These are phyloP conservation scores for Malassezia obtusa DNA, from an alignment of 1,284 basidiomycete genomes.

Conservation along the genomic window DNA sequence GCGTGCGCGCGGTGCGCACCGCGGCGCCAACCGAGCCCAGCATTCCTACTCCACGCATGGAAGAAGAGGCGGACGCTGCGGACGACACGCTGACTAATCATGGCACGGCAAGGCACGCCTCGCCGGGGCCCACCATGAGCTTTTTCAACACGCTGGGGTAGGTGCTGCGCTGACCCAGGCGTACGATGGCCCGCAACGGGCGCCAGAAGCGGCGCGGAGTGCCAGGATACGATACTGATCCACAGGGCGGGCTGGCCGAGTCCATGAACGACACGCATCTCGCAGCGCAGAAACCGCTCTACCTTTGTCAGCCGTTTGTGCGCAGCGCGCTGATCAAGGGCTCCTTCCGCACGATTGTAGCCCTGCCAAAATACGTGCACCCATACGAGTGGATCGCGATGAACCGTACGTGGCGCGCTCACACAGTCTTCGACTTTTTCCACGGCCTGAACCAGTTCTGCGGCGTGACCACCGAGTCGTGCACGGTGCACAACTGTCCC, in stretches of 20 bases:
- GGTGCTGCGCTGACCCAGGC: slow-evolving; percentile 9
- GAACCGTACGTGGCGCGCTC: slow-evolving; percentile 60
- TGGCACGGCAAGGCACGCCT: too few species aligned
- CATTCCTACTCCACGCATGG: background rate
- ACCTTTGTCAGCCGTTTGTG: slow-evolving; percentile 59
- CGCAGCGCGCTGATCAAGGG: slow-evolving; percentile 95
- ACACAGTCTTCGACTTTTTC: slow-evolving; percentile 54
- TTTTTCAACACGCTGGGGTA: slow-evolving; percentile 39
- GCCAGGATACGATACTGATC: background rate
- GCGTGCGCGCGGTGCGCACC: background rate
- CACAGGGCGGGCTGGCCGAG: background rate
- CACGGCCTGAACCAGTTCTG: slow-evolving; percentile 96
- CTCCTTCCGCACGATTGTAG: slow-evolving; percentile 96
- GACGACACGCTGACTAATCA: background rate
- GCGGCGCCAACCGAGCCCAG: background rate
- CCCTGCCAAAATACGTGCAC: slow-evolving; percentile 69
- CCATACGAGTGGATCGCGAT: slow-evolving; percentile 84
- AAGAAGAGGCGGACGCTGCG: background rate
- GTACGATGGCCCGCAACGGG: slow-evolving; percentile 42
- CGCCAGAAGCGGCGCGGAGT: slow-evolving; percentile 25
- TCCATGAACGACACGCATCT: slow-evolving; percentile 2
- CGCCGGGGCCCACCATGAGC: slow-evolving; percentile 21
- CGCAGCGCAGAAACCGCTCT: slow-evolving; percentile 31
- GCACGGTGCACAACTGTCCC: slow-evolving; percentile 76
- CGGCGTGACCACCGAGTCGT: slow-evolving; percentile 86